Percentiles rank a stretch among this genome's conserved stretches.
These are phyloP conservation scores for Iris pallida DNA, from an alignment of 116 monocot species.

Conservation along the genomic window DNA sequence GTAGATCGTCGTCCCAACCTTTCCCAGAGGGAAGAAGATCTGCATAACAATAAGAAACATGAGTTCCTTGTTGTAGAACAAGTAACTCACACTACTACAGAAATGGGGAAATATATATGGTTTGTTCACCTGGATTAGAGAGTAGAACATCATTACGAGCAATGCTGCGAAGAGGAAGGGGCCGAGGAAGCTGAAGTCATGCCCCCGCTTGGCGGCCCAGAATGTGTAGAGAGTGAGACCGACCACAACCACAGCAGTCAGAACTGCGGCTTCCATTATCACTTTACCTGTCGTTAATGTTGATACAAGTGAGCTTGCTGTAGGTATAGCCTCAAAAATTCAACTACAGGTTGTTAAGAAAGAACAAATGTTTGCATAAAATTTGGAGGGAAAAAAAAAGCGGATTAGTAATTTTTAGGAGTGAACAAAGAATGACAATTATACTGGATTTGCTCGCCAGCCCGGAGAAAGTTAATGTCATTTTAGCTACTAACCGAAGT, in stretches of 20 bases:
- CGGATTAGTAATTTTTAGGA: no score
- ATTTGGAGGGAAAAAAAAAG: no score
- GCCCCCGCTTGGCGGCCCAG: conserved; percentile 29
- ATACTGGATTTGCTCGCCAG: no score
- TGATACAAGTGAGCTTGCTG: no score
- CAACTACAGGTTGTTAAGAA: no score
- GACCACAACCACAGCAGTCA: conserved; percentile 26
- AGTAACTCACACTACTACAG: no score
- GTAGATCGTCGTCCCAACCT: conserved; percentile 13
- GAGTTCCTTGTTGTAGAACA: no score
- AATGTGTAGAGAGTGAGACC: conserved; percentile 37
- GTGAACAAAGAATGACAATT: no score
- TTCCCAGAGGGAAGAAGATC: conserved; percentile 29
- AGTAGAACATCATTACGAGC: conserved; percentile 25
- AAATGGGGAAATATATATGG: not conserved
- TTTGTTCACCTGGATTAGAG: conserved; percentile 25
- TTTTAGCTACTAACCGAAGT: no score
- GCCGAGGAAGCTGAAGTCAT: conserved; percentile 34
- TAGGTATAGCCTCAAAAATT: no score
- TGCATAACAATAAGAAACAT: conserved; percentile 6
- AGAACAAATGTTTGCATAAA: no score
- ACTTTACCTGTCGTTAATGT: conserved; percentile 24
- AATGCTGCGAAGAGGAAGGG: conserved; percentile 31
- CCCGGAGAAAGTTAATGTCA: no score
- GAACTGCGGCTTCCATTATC: conserved; percentile 31